These are phyloP conservation scores for Pseudevernia furfuracea DNA, from an alignment of 495 filamentous ascomycete species.

Conservation along the genomic window DNA sequence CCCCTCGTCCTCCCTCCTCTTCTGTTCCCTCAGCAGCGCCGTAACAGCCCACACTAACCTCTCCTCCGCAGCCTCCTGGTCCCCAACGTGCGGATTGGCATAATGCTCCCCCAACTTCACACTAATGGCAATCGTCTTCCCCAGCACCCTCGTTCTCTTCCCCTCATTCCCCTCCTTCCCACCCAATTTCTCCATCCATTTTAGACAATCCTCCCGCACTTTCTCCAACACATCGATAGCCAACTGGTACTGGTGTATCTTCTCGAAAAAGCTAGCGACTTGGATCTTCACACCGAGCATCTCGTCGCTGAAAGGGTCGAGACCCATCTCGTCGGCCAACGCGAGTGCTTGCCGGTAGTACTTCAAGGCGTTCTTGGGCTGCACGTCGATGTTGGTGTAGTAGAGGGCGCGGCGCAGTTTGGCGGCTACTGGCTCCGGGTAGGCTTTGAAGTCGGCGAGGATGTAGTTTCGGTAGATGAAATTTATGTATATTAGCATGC, in stretches of 20 bases:
- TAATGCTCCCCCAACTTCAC: slow-evolving; percentile 82
- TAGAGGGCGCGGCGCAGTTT: slow-evolving; percentile 79
- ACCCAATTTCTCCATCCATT: slow-evolving; percentile 54
- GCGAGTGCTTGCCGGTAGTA: slow-evolving; percentile 72
- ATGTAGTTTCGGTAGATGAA: slow-evolving; percentile 62
- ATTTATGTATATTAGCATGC: slow-evolving; percentile 46
- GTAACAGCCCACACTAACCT: slow-evolving; percentile 76
- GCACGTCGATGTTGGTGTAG: slow-evolving; percentile 65
- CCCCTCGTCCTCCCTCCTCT: slow-evolving; percentile 56
- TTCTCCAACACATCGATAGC: slow-evolving; percentile 69
- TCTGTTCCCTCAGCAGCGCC: slow-evolving; percentile 64
- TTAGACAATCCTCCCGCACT: slow-evolving; percentile 50
- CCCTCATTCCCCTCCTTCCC: slow-evolving; percentile 29
- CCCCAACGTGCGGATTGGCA: slow-evolving; percentile 47
- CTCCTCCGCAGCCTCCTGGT: slow-evolving; percentile 61
- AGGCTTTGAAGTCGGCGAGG: slow-evolving; percentile 59
- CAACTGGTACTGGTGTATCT: slow-evolving; percentile 53
- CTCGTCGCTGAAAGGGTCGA: slow-evolving; percentile 86
- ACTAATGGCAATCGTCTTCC: slow-evolving; percentile 62
- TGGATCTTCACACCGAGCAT: slow-evolving; percentile 82
- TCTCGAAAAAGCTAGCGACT: slow-evolving; percentile 69
- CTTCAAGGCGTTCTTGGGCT: slow-evolving; percentile 66
- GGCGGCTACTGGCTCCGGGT: slow-evolving; percentile 70
- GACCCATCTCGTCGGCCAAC: slow-evolving; percentile 57
- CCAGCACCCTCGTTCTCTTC: slow-evolving; percentile 61